These are phyloP conservation scores for Paracoccidioides lutzii DNA, from an alignment of 2,329 filamentous ascomycete genomes.

Conservation along the genomic window DNA sequence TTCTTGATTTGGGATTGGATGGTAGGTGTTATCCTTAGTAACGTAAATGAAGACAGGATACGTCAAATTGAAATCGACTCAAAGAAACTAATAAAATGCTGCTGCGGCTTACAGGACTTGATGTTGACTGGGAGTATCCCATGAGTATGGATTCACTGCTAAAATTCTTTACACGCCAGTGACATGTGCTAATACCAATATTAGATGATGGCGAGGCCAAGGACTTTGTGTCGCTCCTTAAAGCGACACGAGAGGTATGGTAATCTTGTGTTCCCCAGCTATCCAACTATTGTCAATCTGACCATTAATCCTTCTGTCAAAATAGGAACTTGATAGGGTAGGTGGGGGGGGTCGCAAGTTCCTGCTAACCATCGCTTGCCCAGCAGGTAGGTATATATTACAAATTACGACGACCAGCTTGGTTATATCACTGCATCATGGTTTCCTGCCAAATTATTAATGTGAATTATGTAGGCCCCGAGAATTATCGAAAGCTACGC, in stretches of 20 bases:
- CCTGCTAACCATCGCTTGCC: slow-evolving; percentile 38
- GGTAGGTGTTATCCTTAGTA: slow-evolving; percentile 16
- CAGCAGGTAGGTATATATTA: slow-evolving; percentile 25
- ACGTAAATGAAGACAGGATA: background rate
- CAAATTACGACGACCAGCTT: background rate
- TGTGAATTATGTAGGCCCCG: slow-evolving; percentile 19
- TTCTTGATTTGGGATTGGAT: slow-evolving; percentile 67
- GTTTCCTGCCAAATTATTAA: background rate
- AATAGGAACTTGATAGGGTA: slow-evolving; percentile 3
- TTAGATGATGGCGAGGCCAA: slow-evolving; percentile 32
- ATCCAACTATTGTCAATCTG: background rate
- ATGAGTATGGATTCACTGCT: slow-evolving; percentile 17
- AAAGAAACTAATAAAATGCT: background rate
- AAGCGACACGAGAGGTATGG: slow-evolving; percentile 28
- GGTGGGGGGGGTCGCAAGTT: slow-evolving; percentile 30
- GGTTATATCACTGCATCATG: background rate
- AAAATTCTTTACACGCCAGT: background rate
- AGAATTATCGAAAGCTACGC: slow-evolving; percentile 31
- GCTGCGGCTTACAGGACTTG: slow-evolving; percentile 21
- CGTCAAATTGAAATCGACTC: background rate
- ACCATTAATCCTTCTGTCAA: background rate
- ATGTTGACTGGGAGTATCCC: slow-evolving; percentile 39
- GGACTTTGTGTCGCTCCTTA: slow-evolving; percentile 32
- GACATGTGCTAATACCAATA: background rate
- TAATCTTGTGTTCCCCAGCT: background rate